phyloP scores from a whole-genome alignment of 1,284 basidiomycete genomes.

The Cystobasidiaceae sp. region DNA sequence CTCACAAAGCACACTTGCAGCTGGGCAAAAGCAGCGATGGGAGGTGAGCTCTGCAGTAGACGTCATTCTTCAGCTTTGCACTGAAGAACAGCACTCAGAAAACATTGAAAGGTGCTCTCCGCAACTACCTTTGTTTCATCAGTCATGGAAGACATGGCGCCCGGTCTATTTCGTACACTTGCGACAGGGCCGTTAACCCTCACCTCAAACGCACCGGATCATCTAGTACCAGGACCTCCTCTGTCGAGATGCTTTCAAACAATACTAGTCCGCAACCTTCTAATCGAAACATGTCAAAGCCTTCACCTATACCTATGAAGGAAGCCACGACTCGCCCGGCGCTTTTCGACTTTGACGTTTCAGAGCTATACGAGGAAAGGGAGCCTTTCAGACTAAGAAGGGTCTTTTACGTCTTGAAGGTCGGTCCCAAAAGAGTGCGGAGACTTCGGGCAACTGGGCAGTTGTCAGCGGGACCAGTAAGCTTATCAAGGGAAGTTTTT shows the following conservation, averaged over 20 bases:
- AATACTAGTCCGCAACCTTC: not conserved
- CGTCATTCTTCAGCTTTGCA: not conserved
- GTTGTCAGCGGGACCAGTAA: not conserved
- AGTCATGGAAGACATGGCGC: not conserved
- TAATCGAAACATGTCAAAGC: not conserved
- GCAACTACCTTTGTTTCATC: conserved; percentile 19
- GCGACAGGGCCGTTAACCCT: conserved; percentile 17
- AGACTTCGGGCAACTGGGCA: not conserved
- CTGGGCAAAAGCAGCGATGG: conserved; percentile 1
- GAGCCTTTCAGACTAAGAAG: not conserved
- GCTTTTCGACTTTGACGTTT: not conserved
- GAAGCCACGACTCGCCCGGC: not conserved
- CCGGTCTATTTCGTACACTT: not conserved
- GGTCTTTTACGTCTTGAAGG: not conserved
- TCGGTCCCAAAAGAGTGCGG: not conserved
- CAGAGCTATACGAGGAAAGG: not conserved
- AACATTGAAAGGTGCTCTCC: conserved; percentile 13
- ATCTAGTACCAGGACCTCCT: too few relatives aligned
- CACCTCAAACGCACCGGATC: not conserved
- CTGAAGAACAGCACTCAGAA: not conserved
- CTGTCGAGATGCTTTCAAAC: too few relatives aligned
- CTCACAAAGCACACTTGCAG: not conserved
- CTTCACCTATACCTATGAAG: not conserved
- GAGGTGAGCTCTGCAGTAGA: conserved; percentile 5
- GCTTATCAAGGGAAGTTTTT: too few relatives aligned